A percentile compares a stretch with the other conserved stretches of the same genome.
These are phyloP conservation scores for Phytopythium litorale DNA, from an alignment of 352 stramenopile genomes.

Conservation along the genomic window DNA sequence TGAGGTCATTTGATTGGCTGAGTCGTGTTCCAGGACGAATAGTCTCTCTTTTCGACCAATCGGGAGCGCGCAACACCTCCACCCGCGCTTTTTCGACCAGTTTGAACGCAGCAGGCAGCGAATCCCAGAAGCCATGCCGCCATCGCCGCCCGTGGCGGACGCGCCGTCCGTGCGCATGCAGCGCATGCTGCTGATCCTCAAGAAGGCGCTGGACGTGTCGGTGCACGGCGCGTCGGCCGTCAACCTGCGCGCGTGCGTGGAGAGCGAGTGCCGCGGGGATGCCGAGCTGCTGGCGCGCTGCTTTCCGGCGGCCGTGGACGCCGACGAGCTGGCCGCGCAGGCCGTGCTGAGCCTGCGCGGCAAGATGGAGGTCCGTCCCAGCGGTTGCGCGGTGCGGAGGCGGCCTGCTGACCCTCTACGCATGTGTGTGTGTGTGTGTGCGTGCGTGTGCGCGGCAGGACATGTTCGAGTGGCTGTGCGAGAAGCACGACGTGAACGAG, in stretches of 20 bases:
- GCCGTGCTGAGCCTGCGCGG: slow-evolving; percentile 48
- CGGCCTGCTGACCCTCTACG: not conserved
- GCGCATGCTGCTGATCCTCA: slow-evolving; percentile 56
- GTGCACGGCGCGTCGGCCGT: slow-evolving; percentile 42
- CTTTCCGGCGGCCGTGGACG: slow-evolving; percentile 33
- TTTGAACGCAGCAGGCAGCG: not conserved
- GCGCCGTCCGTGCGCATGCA: slow-evolving; percentile 33
- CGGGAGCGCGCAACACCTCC: not conserved
- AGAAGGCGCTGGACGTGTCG: slow-evolving; percentile 64
- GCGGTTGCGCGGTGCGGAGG: no score
- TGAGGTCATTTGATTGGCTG: no score
- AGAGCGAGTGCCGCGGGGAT: slow-evolving; percentile 45
- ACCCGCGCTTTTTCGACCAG: not conserved
- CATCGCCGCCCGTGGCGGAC: slow-evolving; percentile 15
- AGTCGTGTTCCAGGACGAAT: no score
- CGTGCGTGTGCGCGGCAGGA: slow-evolving; percentile 1
- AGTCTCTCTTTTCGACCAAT: not conserved
- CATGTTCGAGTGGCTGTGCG: slow-evolving; percentile 48
- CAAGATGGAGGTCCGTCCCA: slow-evolving; percentile 30
- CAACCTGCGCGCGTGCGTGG: slow-evolving; percentile 43
- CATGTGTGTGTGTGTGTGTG: not conserved
- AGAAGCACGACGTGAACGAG: slow-evolving; percentile 41
- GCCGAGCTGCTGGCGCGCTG: slow-evolving; percentile 48
- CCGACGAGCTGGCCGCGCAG: slow-evolving; percentile 46
- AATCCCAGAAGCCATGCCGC: not conserved